phyloP scores from a whole-genome alignment of 805 yeast genomes.

The Debaryomyces castellii region DNA sequence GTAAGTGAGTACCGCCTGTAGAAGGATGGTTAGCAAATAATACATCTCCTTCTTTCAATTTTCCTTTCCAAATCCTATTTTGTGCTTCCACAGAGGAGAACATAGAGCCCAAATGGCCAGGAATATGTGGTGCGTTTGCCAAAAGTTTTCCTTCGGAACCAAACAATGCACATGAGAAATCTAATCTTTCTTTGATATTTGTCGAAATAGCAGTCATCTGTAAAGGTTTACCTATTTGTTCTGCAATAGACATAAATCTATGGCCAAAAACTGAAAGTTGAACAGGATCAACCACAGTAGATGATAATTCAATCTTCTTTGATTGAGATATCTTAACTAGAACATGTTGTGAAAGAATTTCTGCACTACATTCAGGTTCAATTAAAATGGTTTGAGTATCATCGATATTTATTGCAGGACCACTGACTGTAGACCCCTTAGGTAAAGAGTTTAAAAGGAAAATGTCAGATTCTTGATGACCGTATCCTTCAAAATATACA shows the following conservation, averaged over 20 bases:
- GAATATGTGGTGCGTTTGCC: slow-evolving; percentile 87
- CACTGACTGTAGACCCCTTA: slow-evolving; percentile 53
- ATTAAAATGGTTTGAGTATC: slow-evolving; percentile 52
- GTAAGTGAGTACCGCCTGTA: slow-evolving; percentile 84
- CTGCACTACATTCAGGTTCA: slow-evolving; percentile 60
- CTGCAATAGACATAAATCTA: slow-evolving; percentile 88
- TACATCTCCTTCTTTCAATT: slow-evolving; percentile 71
- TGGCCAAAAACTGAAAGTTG: slow-evolving; percentile 76
- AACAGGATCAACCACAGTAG: slow-evolving; percentile 56
- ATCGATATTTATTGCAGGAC: slow-evolving; percentile 77
- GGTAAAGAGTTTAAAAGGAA: slow-evolving; percentile 53
- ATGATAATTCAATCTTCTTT: slow-evolving; percentile 12
- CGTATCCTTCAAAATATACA: slow-evolving; percentile 16
- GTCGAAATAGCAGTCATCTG: slow-evolving; percentile 80
- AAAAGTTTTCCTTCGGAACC: slow-evolving; percentile 75
- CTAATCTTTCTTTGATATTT: slow-evolving; percentile 79
- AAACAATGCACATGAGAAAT: slow-evolving; percentile 82
- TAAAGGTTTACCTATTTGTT: slow-evolving; percentile 81
- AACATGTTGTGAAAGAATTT: slow-evolving; percentile 61
- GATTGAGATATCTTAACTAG: slow-evolving; percentile 37
- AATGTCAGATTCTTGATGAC: slow-evolving; percentile 45
- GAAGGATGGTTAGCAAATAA: slow-evolving; percentile 78
- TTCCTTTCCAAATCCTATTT: slow-evolving; percentile 61
- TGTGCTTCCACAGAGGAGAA: slow-evolving; percentile 73
- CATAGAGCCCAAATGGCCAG: slow-evolving; percentile 87